Evolutionary conservation across 257 asterid genomes (phyloP), one percentile per base, ranked within the genome.

Genomic region (Plectranthus barbatus): DNA sequence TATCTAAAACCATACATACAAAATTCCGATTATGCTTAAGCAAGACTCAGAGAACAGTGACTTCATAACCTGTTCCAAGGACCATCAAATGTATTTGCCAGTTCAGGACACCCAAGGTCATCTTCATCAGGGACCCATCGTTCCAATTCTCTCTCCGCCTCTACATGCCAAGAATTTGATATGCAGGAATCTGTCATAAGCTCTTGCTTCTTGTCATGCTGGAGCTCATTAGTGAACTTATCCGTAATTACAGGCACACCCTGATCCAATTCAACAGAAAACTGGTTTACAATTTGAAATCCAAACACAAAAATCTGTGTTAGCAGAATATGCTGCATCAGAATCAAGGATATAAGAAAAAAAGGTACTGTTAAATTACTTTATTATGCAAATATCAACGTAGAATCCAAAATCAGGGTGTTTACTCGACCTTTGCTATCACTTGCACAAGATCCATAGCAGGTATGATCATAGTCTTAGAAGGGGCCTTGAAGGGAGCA

Each of bases 51-150:
- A 55, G 42, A 62, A 37, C 55, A 8, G 47, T 50, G 48, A 60
- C 64, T 56, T 31, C 44, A 51, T 37, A 54, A 90, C 99, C 97
- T 93, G 76, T 86, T 84, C 96, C 95, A 77, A 60, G 76, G 83
- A 46, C 76, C 85, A 67, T 93, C 94, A 85, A 93, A 93, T 78
- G 77, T 80, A 74, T 81, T 84, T 42, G 90, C 97, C 77, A 85
- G 58, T 47, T 90, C 99, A 20, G 89, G 88, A 75, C 86, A 77
- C 40, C 48, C 80, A 44, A 86, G 94, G 74, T 82, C 95, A 74
- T 71, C 78, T 52, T 83, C 95, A 65, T 87, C 96, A 15, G 99
- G 99, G 23, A 93, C 80, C 99, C 99, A 93, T 60, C 81, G 92
- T 72, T 74, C 92, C 88, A 93, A 70, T 70, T 90, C 94, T 73